Evolutionary conservation across 108 stramenopile species (phyloP).

Genomic region (Conticribra guillardii): DNA sequence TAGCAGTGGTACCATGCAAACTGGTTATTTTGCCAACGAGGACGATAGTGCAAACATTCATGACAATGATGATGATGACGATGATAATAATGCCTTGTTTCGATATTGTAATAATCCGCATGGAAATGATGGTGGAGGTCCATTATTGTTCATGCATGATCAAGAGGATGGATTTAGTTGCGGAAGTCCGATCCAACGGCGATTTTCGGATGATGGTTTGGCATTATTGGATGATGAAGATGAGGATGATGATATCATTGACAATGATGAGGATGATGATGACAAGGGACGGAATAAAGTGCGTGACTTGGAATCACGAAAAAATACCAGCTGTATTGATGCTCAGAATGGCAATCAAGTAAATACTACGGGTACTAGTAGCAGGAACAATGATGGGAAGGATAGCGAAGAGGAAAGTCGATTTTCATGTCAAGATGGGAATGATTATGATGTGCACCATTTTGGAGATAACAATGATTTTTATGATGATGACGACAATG

Average conservation of each 20-base stretch:
- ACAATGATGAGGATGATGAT: not conserved
- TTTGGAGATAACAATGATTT: conserved; percentile 12
- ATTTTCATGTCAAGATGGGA: conserved; percentile 4
- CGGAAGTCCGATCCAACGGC: conserved; percentile 28
- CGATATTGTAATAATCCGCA: not conserved
- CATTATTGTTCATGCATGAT: not conserved
- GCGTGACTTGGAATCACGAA: not conserved
- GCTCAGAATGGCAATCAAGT: not conserved
- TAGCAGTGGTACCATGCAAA: not conserved
- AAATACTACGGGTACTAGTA: not conserved
- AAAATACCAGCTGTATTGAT: not conserved
- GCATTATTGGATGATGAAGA: not conserved
- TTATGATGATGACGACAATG: not conserved
- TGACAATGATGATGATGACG: conserved; percentile 1
- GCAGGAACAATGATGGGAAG: not conserved
- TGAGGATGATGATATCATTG: not conserved
- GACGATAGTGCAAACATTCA: conserved; percentile 4
- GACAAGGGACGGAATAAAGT: not conserved
- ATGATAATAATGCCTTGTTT: conserved; percentile 1
- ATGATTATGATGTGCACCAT: not conserved
- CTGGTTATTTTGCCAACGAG: not conserved
- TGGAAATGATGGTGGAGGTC: too few relatives aligned
- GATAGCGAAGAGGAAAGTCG: conserved; percentile 11
- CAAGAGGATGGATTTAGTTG: conserved; percentile 17
- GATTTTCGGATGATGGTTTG: conserved; percentile 7